Percentiles rank a stretch among this genome's conserved stretches.
Conservation (phyloP, 257 asterid genomes). For the Plantago elongata region DNA sequence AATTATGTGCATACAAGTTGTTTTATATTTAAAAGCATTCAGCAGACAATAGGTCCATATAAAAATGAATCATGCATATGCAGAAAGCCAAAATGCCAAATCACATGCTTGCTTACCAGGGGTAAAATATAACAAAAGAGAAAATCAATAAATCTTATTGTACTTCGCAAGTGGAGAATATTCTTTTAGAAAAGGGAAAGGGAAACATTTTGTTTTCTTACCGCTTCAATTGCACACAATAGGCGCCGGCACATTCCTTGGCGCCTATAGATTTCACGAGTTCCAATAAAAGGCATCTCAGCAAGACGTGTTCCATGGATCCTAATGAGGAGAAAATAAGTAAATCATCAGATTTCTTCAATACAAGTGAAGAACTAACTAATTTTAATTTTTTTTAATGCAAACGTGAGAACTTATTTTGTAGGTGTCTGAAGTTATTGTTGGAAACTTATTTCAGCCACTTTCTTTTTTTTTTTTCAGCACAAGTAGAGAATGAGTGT, state of each 20-base stretch:
- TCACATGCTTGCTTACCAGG: background rate
- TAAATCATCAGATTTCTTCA: conserved; percentile 18
- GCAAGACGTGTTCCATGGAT: conserved; percentile 84
- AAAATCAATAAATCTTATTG: conserved; percentile 22
- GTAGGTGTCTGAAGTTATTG: too few species aligned
- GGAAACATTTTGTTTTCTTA: conserved; percentile 26
- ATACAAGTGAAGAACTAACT: background rate
- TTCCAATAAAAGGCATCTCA: conserved; percentile 98
- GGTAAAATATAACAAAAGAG: conserved; percentile 9
- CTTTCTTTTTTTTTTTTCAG: too few species aligned
- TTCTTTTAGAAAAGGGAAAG: background rate
- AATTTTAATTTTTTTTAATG: background rate
- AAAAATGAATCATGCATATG: conserved; percentile 7
- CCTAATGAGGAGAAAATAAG: conserved; percentile 35
- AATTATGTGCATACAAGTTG: too few species aligned
- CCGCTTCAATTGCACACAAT: conserved; percentile 74
- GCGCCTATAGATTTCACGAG: conserved; percentile 83
- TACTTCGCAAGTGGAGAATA: background rate
- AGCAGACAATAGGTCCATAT: conserved; percentile 7
- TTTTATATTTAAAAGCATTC: background rate
- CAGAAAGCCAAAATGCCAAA: conserved; percentile 9
- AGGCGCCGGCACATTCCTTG: conserved; percentile 99
- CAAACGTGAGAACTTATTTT: background rate
- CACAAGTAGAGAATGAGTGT: too few species aligned
- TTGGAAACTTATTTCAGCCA: too few species aligned